Percentiles rank a stretch among this genome's conserved stretches.
phyloP scores from a whole-genome alignment of 129 eudicot species.

The Artemisia annua region DNA sequence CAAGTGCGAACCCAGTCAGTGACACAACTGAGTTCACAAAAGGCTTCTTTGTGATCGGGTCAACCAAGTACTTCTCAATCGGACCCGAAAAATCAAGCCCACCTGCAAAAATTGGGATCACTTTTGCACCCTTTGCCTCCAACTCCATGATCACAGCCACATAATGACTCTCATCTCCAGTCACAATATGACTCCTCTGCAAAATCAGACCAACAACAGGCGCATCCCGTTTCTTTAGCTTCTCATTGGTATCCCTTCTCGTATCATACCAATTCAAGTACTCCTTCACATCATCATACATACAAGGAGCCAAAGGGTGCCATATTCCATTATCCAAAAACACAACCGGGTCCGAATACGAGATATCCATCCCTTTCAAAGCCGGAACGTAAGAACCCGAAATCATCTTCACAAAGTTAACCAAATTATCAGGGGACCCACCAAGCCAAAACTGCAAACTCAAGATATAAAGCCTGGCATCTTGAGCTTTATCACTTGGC shows the following conservation, averaged over 20 bases:
- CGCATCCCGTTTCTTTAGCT: constrained; percentile 66
- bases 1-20: constrained; percentile 92
- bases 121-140: constrained; percentile 96
- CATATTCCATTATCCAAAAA: constrained; percentile 90
- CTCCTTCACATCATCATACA: constrained; percentile 99
- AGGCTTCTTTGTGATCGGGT: constrained; percentile 89
- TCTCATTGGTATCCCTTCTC: constrained; percentile 82
- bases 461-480: constrained; percentile 87
- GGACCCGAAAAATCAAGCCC: constrained; percentile 99
- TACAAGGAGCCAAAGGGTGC: constrained; percentile 99
- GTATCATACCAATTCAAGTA: constrained; percentile 98
- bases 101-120: constrained; percentile 92
- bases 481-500: constrained; percentile 98
- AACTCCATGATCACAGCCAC: constrained; percentile 99
- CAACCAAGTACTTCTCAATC: constrained; percentile 73
- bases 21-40: constrained; percentile 87
- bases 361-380: constrained; percentile 66
- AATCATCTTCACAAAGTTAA: constrained; percentile 85
- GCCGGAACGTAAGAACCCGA: constrained; percentile 94
- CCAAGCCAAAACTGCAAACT: constrained; percentile 99
- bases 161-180: constrained; percentile 96
- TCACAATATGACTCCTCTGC: constrained; percentile 97
- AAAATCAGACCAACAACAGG: constrained; percentile 82
- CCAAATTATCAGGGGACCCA: constrained; percentile 96
- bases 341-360: constrained; percentile 94